These are phyloP conservation scores for Blepharisma japonicum DNA, from an alignment of 73 alveolate genomes.

Conservation along the genomic window DNA sequence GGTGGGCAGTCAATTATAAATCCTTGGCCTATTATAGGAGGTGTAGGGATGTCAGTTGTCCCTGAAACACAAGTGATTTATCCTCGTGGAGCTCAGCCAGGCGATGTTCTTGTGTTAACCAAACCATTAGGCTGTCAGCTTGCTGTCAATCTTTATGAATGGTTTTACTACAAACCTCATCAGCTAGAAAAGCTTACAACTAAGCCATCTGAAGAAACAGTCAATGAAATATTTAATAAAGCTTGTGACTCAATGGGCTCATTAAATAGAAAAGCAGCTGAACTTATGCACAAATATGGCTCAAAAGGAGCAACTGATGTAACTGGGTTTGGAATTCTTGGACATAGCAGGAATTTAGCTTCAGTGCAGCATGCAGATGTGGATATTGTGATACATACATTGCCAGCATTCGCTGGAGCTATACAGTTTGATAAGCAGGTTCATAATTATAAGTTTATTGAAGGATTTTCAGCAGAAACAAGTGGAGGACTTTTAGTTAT, in stretches of 20 bases:
- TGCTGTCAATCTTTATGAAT: conserved; percentile 62
- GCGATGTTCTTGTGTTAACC: conserved; percentile 77
- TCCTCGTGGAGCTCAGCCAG: conserved; percentile 67
- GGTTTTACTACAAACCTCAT: conserved; percentile 47
- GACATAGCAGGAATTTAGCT: conserved; percentile 96
- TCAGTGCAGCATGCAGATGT: conserved; percentile 58
- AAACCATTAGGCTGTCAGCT: conserved; percentile 89
- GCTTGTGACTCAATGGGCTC: conserved; percentile 72
- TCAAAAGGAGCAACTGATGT: conserved; percentile 97
- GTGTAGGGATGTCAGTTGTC: conserved; percentile 85
- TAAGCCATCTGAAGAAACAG: conserved; percentile 48
- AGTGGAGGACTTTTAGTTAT: conserved; percentile 85
- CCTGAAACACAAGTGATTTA: conserved; percentile 57
- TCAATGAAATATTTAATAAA: conserved; percentile 40
- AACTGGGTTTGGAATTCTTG: conserved; percentile 99
- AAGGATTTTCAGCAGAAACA: conserved; percentile 90
- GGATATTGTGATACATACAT: conserved; percentile 57
- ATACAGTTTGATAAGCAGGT: conserved; percentile 47
- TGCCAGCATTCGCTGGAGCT: conserved; percentile 62
- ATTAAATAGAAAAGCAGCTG: conserved; percentile 82
- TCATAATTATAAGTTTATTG: conserved; percentile 44
- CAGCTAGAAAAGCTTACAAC: conserved; percentile 48
- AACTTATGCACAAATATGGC: conserved; percentile 39
- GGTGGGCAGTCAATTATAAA: conserved; percentile 96
- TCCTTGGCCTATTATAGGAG: conserved; percentile 98